Conservation (phyloP, 2,329 filamentous ascomycete species). For the Alternaria triticimaculans region DNA sequence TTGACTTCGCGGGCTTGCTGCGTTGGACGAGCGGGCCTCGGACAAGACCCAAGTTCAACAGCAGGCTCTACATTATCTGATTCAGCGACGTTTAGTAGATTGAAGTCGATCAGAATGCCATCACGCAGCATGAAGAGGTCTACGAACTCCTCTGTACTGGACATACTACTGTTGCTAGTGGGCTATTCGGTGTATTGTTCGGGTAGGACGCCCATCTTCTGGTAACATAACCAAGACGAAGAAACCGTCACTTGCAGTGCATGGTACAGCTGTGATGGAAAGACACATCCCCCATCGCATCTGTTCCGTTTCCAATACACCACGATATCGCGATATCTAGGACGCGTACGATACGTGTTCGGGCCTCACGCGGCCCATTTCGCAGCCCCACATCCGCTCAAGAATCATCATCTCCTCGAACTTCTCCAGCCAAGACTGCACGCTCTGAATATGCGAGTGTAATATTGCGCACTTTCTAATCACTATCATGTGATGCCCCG, state of each 20-base stretch:
- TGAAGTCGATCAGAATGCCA: background rate
- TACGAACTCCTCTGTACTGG: background rate
- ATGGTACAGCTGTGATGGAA: background rate
- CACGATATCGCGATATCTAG: background rate
- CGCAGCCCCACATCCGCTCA: background rate
- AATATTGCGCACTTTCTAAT: background rate
- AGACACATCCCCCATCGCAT: background rate
- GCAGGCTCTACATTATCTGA: background rate
- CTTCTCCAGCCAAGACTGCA: background rate
- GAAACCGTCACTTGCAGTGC: background rate
- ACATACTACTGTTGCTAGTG: background rate
- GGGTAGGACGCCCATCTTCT: background rate
- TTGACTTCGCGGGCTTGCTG: background rate
- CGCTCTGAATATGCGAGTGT: background rate
- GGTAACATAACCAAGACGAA: background rate
- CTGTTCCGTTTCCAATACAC: background rate
- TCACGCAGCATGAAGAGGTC: background rate
- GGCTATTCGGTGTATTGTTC: background rate
- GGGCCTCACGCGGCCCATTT: background rate
- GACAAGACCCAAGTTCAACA: background rate
- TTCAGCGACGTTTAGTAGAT: background rate
- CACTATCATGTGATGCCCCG: conserved; percentile 5
- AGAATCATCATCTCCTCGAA: background rate
- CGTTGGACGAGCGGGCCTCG: background rate
- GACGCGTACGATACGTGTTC: background rate